Percentiles rank a stretch among this genome's conserved stretches.
Conservation (phyloP, 768 basidiomycete species). For the Trametes gibbosa region DNA sequence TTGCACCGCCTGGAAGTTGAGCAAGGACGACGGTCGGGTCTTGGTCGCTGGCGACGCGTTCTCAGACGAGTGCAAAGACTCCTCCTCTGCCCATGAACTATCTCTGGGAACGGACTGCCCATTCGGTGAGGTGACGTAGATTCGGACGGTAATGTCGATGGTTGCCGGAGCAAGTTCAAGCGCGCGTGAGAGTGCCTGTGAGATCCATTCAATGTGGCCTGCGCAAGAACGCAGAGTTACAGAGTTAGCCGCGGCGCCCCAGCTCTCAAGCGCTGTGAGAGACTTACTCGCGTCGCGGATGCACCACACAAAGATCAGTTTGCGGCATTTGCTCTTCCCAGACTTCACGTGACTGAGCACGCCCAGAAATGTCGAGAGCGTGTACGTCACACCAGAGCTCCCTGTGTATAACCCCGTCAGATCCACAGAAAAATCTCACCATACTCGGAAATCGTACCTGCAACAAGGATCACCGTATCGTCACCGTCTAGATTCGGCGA, state of each 20-base stretch:
- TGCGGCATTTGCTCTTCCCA: conserved; percentile 28
- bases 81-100: conserved; percentile 17
- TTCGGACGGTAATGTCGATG: conserved; percentile 36
- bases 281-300: conserved; percentile 38
- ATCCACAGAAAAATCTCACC: neutral
- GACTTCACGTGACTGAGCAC: conserved; percentile 35
- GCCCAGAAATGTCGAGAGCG: conserved; percentile 43
- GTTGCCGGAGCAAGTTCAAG: conserved; percentile 29
- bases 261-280: neutral
- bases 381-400: conserved; percentile 50
- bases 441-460: conserved; percentile 23
- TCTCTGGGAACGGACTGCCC: conserved; percentile 18
- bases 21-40: conserved; percentile 21
- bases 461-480: conserved; percentile 47
- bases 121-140: conserved; percentile 38
- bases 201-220: conserved; percentile 47
- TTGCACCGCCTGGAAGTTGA: conserved; percentile 27
- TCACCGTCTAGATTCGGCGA: conserved; percentile 41
- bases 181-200: conserved; percentile 35
- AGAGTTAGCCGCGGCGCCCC: neutral
- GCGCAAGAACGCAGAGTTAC: neutral
- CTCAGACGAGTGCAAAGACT: conserved; percentile 18
- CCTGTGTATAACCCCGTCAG: conserved; percentile 10
- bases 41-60: neutral
- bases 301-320: conserved; percentile 43